These are phyloP conservation scores for Nitzschia sp. DNA, from an alignment of 108 stramenopile species.

Conservation along the genomic window DNA sequence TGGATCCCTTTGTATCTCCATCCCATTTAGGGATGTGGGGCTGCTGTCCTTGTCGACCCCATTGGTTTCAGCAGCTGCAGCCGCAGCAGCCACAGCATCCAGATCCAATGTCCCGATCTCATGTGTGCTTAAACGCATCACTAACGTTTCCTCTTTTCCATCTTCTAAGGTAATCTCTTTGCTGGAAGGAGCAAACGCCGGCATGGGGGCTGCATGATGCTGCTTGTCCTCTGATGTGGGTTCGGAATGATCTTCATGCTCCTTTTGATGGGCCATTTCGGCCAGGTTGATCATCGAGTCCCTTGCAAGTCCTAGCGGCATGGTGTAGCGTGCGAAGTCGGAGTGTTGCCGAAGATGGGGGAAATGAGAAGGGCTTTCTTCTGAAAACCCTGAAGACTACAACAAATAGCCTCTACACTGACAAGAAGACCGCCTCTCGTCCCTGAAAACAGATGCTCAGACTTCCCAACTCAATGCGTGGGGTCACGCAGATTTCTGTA, in stretches of 20 bases:
- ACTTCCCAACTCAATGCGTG: no score
- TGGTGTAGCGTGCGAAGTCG: no score
- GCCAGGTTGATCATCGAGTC: conserved; percentile 57
- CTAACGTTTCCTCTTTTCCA: not conserved
- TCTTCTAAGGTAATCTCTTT: not conserved
- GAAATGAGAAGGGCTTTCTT: no score
- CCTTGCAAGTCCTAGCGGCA: conserved; percentile 51
- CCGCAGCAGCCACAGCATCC: not conserved
- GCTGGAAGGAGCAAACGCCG: not conserved
- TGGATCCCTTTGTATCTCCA: not conserved
- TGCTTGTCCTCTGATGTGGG: no score
- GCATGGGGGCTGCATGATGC: not conserved
- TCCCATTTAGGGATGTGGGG: not conserved
- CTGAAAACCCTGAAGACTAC: no score
- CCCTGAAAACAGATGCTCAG: no score
- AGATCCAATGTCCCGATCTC: not conserved
- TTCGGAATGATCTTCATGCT: not conserved
- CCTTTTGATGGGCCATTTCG: conserved; percentile 25
- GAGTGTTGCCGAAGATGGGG: no score
- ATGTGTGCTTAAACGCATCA: not conserved
- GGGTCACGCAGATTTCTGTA: no score
- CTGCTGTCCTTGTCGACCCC: not conserved
- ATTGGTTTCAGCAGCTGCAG: not conserved
- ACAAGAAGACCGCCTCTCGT: no score
- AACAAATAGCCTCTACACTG: no score